Evolutionary conservation across 768 basidiomycete species (phyloP).

Genomic region (Lentinula boryana): DNA sequence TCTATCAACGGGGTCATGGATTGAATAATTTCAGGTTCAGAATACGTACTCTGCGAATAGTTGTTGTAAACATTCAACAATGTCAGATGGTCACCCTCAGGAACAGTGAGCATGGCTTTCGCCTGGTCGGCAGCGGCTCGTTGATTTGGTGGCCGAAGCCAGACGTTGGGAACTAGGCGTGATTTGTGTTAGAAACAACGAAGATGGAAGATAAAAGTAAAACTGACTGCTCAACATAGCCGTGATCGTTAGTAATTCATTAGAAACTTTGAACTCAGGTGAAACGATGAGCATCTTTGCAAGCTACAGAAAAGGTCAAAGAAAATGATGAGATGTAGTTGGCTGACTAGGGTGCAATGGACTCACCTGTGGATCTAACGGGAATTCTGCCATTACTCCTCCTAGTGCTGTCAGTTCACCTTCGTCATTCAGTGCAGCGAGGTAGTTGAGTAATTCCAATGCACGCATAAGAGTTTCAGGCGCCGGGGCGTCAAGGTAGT

Average conservation of each 20-base stretch:
- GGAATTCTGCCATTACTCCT: conserved; percentile 94
- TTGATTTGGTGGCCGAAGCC: conserved; percentile 84
- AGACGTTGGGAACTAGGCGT: conserved; percentile 79
- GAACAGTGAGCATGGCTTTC: conserved; percentile 82
- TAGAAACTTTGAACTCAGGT: conserved; percentile 93
- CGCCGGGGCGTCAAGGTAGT: conserved; percentile 90
- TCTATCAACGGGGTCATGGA: conserved; percentile 34
- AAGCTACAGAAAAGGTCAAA: conserved; percentile 37
- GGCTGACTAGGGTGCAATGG: background rate
- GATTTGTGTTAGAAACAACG: background rate
- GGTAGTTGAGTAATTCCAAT: conserved; percentile 86
- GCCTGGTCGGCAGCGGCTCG: conserved; percentile 90
- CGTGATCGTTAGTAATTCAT: conserved; percentile 91
- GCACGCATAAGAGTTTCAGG: conserved; percentile 98
- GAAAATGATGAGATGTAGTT: background rate
- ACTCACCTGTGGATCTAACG: conserved; percentile 90
- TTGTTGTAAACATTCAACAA: conserved; percentile 94
- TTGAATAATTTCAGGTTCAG: background rate
- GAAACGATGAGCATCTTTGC: conserved; percentile 92
- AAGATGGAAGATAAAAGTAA: background rate
- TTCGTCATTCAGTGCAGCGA: conserved; percentile 91
- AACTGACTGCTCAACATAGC: conserved; percentile 86
- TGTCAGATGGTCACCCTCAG: conserved; percentile 95
- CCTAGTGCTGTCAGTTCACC: conserved; percentile 87
- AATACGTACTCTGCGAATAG: conserved; percentile 68